A percentile compares a stretch with the other conserved stretches of the same genome.
Evolutionary conservation across 164 flowering plant genomes (phyloP).

Genomic region (Liriodendron chinense): DNA sequence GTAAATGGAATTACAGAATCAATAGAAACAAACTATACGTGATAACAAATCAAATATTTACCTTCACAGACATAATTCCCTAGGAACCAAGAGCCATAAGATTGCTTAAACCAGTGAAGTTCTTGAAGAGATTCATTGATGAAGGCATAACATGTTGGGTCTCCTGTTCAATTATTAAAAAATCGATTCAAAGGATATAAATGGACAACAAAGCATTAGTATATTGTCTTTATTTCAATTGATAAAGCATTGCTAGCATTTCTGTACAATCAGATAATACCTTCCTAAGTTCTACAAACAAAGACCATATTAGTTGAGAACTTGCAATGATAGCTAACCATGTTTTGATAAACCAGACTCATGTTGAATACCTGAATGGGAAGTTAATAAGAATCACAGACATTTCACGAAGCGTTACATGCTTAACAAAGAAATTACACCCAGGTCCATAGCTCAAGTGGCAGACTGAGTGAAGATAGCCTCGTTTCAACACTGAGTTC

Average conservation of each 20-base stretch:
- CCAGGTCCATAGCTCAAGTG: too few relatives aligned
- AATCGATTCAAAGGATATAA: background rate
- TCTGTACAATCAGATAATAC: background rate
- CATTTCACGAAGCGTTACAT: too few relatives aligned
- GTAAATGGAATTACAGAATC: background rate
- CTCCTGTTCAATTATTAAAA: constrained; percentile 37
- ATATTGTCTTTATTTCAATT: background rate
- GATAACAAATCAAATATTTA: constrained; percentile 14
- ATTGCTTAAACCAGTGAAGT: constrained; percentile 84
- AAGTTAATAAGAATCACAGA: too few relatives aligned
- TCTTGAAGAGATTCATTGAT: constrained; percentile 61
- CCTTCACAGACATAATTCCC: constrained; percentile 90
- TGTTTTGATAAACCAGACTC: background rate
- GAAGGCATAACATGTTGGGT: constrained; percentile 47
- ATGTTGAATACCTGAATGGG: too few relatives aligned
- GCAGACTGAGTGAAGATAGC: too few relatives aligned
- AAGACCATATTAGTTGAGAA: background rate
- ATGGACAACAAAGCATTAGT: background rate
- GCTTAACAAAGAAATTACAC: too few relatives aligned
- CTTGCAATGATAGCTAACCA: background rate
- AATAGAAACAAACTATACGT: background rate
- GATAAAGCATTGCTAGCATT: background rate
- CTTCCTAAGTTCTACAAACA: background rate
- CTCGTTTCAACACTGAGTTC: too few relatives aligned
- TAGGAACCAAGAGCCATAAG: constrained; percentile 86